These are phyloP conservation scores for Ceratobasidium sp. DNA, from an alignment of 1,284 basidiomycete species.

Conservation along the genomic window DNA sequence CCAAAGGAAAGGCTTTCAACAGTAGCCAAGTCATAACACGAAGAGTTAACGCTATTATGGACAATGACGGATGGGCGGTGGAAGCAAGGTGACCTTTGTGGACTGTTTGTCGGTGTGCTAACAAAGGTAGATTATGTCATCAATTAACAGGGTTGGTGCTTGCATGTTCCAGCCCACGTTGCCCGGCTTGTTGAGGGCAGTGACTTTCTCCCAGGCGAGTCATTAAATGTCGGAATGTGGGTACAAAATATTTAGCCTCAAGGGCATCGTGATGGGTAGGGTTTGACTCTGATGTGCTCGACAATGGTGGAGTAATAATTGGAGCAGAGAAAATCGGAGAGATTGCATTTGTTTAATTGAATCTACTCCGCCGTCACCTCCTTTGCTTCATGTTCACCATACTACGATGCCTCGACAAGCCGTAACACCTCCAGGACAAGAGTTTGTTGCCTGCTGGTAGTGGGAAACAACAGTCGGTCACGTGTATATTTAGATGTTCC, in stretches of 20 bases:
- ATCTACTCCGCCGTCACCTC: neutral
- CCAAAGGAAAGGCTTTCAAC: neutral
- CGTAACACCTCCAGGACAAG: neutral
- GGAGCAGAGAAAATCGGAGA: no score
- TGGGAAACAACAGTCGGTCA: constrained; percentile 4
- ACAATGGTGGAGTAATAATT: no score
- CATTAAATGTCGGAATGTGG: no score
- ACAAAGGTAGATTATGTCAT: constrained; percentile 25
- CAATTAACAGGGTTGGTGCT: neutral
- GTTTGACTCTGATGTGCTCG: no score
- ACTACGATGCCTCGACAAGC: no score
- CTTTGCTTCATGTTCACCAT: no score
- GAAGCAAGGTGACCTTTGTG: neutral
- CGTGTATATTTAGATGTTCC: constrained; percentile 28
- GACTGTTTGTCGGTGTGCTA: neutral
- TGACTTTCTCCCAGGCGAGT: no score
- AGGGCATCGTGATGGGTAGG: no score
- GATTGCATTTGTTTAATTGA: no score
- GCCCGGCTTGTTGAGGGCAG: no score
- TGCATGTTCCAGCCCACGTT: neutral
- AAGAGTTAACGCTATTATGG: neutral
- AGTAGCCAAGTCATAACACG: neutral
- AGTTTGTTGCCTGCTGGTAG: neutral
- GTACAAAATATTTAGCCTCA: no score
- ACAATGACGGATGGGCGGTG: constrained; percentile 19